phyloP scores from a whole-genome alignment of 1,139 yeast genomes.

The Eremothecium coryli region DNA sequence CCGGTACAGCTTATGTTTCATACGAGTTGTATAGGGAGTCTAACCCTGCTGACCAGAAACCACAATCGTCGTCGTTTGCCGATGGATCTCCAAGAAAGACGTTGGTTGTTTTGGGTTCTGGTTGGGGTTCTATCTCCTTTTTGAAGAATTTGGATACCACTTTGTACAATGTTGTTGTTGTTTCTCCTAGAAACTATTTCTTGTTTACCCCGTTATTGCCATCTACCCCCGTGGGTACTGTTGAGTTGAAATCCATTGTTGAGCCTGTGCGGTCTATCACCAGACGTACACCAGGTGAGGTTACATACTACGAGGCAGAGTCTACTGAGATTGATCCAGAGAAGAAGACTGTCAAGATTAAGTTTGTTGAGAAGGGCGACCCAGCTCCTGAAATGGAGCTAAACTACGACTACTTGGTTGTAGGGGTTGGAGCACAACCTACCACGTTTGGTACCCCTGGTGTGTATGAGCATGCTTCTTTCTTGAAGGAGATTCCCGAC shows the following conservation, averaged over 20 bases:
- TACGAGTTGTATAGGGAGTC: constrained; percentile 54
- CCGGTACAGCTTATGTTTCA: constrained; percentile 42
- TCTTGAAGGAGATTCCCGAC: constrained; percentile 78
- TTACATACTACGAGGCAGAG: constrained; percentile 84
- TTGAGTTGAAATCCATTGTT: constrained; percentile 83
- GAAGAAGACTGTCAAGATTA: constrained; percentile 49
- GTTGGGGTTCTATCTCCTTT: constrained; percentile 88
- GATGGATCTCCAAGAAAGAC: constrained; percentile 78
- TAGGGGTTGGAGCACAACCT: constrained; percentile 82
- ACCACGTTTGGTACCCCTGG: constrained; percentile 78
- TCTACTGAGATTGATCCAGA: constrained; percentile 77
- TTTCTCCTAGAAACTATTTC: constrained; percentile 91
- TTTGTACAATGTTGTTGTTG: constrained; percentile 78
- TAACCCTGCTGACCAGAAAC: constrained; percentile 49
- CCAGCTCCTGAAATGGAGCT: constrained; percentile 29
- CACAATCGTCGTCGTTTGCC: constrained; percentile 50
- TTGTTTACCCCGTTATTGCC: constrained; percentile 90
- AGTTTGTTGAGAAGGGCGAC: constrained; percentile 36
- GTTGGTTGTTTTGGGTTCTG: constrained; percentile 81
- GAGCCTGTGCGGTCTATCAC: constrained; percentile 79
- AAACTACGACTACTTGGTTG: constrained; percentile 62
- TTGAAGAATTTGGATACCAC: constrained; percentile 81
- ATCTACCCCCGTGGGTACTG: constrained; percentile 89
- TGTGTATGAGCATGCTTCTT: constrained; percentile 68
- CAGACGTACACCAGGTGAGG: constrained; percentile 69